A percentile compares a stretch with the other conserved stretches of the same genome.
Evolutionary conservation across 2,329 filamentous ascomycete species (phyloP).

Genomic region (Ciborinia camelliae): DNA sequence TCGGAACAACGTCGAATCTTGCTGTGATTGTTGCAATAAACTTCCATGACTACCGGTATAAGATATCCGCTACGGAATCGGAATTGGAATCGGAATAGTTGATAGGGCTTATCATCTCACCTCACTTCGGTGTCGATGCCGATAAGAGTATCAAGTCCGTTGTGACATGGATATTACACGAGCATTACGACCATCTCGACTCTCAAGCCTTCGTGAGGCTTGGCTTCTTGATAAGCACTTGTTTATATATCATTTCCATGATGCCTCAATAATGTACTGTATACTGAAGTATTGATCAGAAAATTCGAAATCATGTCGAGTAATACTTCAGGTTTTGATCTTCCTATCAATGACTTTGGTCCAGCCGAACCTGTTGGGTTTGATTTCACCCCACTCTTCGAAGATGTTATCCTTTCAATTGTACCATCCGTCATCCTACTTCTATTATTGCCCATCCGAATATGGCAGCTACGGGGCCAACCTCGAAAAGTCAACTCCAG

Average conservation of each 20-base stretch:
- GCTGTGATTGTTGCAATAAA: neutral
- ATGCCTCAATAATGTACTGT: neutral
- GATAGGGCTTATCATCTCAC: neutral
- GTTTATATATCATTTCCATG: neutral
- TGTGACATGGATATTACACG: neutral
- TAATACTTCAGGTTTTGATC: conserved; percentile 1
- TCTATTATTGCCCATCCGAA: conserved; percentile 24
- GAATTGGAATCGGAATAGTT: no score
- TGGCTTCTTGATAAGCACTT: neutral
- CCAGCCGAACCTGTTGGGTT: conserved; percentile 25
- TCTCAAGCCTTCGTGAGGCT: neutral
- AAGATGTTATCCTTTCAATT: conserved; percentile 29
- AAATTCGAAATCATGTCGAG: conserved; percentile 3
- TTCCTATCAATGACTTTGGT: conserved; percentile 23
- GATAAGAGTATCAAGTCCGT: neutral
- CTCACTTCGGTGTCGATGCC: neutral
- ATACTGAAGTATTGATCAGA: neutral
- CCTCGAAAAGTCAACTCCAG: conserved; percentile 29
- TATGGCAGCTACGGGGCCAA: conserved; percentile 22
- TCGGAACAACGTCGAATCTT: no score
- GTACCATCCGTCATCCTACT: conserved; percentile 27
- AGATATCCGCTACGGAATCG: neutral
- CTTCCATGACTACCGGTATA: neutral
- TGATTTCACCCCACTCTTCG: conserved; percentile 33
- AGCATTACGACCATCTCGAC: no score